phyloP scores from a whole-genome alignment of 1,284 basidiomycete genomes.

The Austropuccinia psidii region DNA sequence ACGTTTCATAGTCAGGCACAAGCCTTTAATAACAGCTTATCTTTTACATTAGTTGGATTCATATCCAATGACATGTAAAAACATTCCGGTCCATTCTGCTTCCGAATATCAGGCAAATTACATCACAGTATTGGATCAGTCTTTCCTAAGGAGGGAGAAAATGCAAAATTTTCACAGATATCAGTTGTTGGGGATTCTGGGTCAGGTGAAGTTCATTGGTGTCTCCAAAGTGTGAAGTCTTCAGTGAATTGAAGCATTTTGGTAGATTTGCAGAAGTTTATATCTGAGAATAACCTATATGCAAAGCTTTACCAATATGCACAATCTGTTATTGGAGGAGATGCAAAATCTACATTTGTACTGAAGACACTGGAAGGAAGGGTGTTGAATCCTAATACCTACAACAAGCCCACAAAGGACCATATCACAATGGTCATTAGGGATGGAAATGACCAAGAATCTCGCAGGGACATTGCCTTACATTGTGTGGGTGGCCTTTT shows the following conservation, averaged over 20 bases:
- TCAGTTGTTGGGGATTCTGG: neutral
- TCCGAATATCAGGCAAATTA: no score
- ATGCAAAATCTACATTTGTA: neutral
- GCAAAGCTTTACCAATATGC: neutral
- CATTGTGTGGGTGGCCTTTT: neutral
- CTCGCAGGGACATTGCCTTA: neutral
- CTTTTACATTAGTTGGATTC: no score
- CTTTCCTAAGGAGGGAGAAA: no score
- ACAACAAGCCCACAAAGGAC: neutral
- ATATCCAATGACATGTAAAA: no score
- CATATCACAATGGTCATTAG: neutral
- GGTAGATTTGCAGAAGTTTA: neutral
- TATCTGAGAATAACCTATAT: neutral
- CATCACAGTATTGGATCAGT: no score
- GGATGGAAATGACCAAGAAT: neutral
- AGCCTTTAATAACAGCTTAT: no score
- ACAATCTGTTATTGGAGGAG: neutral
- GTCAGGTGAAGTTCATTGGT: neutral
- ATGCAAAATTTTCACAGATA: neutral
- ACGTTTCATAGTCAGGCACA: no score
- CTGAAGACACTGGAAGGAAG: neutral
- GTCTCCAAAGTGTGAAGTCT: neutral
- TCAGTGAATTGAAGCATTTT: neutral
- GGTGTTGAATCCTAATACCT: neutral
- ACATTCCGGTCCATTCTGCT: no score